Conservation (phyloP, 768 basidiomycete species). For the Kwoniella sp. region DNA sequence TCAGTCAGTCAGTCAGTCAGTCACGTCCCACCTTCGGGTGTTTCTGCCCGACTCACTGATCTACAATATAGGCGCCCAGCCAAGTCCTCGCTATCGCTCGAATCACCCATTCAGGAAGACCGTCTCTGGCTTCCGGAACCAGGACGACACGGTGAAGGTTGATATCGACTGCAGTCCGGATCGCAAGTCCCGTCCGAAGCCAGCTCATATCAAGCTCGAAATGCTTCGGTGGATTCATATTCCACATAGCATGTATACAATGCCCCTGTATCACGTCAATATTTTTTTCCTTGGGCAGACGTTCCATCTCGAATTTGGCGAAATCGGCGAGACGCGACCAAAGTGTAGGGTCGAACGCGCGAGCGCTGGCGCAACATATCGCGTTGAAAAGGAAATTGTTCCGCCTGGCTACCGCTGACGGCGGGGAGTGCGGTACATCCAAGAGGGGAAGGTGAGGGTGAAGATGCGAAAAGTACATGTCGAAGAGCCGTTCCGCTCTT, state of each 20-base stretch:
- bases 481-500: constrained; percentile 40
- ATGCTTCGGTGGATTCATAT: constrained; percentile 38
- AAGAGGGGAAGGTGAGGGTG: constrained; percentile 44
- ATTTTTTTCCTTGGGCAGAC: constrained; percentile 46
- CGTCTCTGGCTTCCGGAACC: constrained; percentile 22
- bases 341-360: constrained; percentile 29
- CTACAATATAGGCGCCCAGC: constrained; percentile 32
- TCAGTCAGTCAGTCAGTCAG: too few species aligned
- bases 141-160: constrained; percentile 42
- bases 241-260: constrained; percentile 42
- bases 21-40: too few species aligned
- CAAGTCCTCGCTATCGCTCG: constrained; percentile 39
- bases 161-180: constrained; percentile 44
- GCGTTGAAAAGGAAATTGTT: constrained; percentile 50
- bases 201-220: constrained; percentile 48
- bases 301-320: constrained; percentile 41
- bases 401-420: constrained; percentile 36
- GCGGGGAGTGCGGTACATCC: constrained; percentile 29
- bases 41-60: constrained; percentile 29
- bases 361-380: constrained; percentile 42
- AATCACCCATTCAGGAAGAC: constrained; percentile 32
- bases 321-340: constrained; percentile 41
- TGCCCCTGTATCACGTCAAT: constrained; percentile 47
- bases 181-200: constrained; percentile 37
- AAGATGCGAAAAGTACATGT: constrained; percentile 34